Evolutionary conservation across 768 basidiomycete species (phyloP), one percentile per base, ranked within the genome.

Genomic region (Naganishia vishniacii): DNA sequence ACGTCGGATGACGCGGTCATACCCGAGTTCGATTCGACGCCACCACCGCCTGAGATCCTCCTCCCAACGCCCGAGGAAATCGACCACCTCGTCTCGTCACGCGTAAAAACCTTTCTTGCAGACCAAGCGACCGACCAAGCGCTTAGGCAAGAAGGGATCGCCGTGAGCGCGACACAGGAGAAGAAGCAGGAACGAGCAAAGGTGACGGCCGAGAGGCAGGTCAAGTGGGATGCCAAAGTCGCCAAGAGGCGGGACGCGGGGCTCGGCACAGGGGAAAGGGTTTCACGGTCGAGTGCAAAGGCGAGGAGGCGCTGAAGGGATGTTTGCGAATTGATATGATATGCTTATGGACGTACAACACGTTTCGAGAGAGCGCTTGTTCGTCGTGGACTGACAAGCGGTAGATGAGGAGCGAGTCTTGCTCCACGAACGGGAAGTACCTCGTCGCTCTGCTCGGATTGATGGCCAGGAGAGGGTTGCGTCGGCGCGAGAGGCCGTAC

Each of bases 101-200:
- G 61, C 44, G 37, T 59, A 41, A 32, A 25, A 34, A 5, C 45
- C 8, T 67, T 61, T 37, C 47, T 67, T 25, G 37, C 16, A 11
- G 53, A 59, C 16, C 61, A 67, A 63, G 44, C 32, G 16, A 40
- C 46, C 26, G 49, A 49, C 31, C 53, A 32, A 7, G 46, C 31
- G 1, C 46, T 18, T 28, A 41, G 61, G 16, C 23, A 34, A 16
- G 53, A 67, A 18, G 65, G 65, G 13, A 32, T 67, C 11, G 51
- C 65, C 4, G 41, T 49, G 23, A 62, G 61, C 42, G 23, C 56
- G 4, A 63, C 51, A 15, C 65, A 67, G 56, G 65, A 67, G 61
- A 62, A 59, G 37, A 67, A 67, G 32, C 44, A 58, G 53, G 42
- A 46, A 37, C 20, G 34, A 26, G 53, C 51, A 18, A 56, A 31